A percentile compares a stretch with the other conserved stretches of the same genome.
phyloP scores from a whole-genome alignment of 192 early-diverging fungal species.

The Dispira simplex region DNA sequence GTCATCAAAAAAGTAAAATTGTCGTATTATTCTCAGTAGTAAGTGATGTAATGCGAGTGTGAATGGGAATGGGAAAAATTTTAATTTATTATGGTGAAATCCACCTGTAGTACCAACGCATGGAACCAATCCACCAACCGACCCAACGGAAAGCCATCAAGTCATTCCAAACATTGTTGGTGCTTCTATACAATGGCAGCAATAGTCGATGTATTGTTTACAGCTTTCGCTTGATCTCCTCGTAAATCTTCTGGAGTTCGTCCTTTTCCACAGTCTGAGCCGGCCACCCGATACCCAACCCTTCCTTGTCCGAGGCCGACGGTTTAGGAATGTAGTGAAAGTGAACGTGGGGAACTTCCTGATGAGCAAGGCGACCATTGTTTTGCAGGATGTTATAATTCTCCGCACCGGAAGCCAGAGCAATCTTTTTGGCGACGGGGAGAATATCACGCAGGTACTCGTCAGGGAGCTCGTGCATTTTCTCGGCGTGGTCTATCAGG shows the following conservation, averaged over 20 bases:
- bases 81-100: no score
- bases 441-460: conserved; percentile 66
- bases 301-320: conserved; percentile 37
- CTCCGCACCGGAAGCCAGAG: conserved; percentile 45
- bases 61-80: no score
- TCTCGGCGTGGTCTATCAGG: conserved; percentile 62
- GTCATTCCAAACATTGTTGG: no score
- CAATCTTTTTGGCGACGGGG: conserved; percentile 82
- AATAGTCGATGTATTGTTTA: not conserved
- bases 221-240: conserved; percentile 19
- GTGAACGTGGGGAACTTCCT: conserved; percentile 85
- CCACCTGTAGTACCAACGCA: no score
- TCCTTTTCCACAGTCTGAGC: conserved; percentile 32
- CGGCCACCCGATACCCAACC: conserved; percentile 56
- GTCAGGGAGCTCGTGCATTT: conserved; percentile 80
- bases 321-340: conserved; percentile 83
- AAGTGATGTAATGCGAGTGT: no score
- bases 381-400: conserved; percentile 93
- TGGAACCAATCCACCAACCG: no score
- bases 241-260: conserved; percentile 24
- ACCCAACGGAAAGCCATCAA: no score
- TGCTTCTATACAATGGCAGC: no score
- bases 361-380: conserved; percentile 56
- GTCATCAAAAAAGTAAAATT: no score
- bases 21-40: no score